These are phyloP conservation scores for Sordariomycetes sp. DNA, from an alignment of 2,329 filamentous ascomycete genomes.

Conservation along the genomic window DNA sequence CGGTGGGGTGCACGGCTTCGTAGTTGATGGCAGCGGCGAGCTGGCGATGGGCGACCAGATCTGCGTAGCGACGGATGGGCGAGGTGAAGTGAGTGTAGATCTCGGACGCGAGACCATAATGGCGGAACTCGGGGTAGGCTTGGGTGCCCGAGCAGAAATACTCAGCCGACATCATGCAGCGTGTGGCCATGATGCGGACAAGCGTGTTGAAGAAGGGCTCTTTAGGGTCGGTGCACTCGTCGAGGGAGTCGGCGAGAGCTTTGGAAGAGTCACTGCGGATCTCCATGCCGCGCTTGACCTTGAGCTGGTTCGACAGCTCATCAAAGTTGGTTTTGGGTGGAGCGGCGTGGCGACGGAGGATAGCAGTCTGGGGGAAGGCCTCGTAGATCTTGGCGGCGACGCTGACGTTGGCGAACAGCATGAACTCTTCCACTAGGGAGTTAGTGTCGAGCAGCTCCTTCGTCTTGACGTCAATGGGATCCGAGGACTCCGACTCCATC, in stretches of 20 bases:
- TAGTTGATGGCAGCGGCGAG: constrained; percentile 93
- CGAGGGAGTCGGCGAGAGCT: constrained; percentile 87
- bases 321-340: constrained; percentile 96
- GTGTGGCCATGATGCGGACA: constrained; percentile 91
- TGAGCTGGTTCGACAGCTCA: constrained; percentile 83
- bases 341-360: constrained; percentile 83
- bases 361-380: constrained; percentile 88
- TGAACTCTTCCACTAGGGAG: constrained; percentile 97
- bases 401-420: constrained; percentile 95
- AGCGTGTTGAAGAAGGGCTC: constrained; percentile 99
- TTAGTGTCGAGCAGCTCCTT: constrained; percentile 93
- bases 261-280: constrained; percentile 79
- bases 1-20: constrained; percentile 71
- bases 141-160: constrained; percentile 96
- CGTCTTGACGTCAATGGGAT: constrained; percentile 92
- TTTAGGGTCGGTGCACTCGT: constrained; percentile 66
- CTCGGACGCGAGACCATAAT: constrained; percentile 91
- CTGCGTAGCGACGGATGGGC: constrained; percentile 95
- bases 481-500: constrained; percentile 89
- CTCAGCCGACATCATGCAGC: constrained; percentile 98
- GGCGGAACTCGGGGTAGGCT: constrained; percentile 86
- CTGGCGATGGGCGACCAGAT: constrained; percentile 88
- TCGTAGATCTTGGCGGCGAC: constrained; percentile 86
- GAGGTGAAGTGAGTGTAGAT: constrained; percentile 99
- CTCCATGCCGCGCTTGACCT: constrained; percentile 73